phyloP scores from a whole-genome alignment of 306 rosid genomes.

The Styphnolobium japonicum region DNA sequence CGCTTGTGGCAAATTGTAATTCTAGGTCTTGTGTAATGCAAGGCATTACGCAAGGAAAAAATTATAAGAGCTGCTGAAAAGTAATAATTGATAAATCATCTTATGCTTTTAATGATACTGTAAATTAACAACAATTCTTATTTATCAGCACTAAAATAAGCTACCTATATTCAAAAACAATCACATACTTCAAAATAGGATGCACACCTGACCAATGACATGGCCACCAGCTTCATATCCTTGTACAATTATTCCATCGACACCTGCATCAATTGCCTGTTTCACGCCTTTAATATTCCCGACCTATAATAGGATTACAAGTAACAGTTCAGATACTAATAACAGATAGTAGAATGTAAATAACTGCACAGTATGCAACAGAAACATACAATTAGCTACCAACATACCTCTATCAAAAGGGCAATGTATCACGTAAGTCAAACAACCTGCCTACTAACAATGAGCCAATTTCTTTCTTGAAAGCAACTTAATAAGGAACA shows the following conservation, averaged over 20 bases:
- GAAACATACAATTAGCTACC: background rate
- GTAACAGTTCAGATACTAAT: background rate
- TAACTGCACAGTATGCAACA: background rate
- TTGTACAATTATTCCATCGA: slow-evolving; percentile 80
- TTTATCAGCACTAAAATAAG: background rate
- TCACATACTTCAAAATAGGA: background rate
- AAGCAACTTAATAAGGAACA: background rate
- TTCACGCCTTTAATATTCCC: slow-evolving; percentile 59
- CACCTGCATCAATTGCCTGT: slow-evolving; percentile 64
- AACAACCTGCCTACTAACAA: background rate
- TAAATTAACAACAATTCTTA: background rate
- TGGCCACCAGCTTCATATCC: slow-evolving; percentile 96
- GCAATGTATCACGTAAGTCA: background rate
- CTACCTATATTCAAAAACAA: background rate
- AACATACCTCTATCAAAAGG: background rate
- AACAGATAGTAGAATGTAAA: background rate
- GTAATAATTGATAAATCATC: background rate
- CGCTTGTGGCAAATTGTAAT: background rate
- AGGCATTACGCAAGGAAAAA: background rate
- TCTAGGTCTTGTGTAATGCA: background rate
- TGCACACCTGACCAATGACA: slow-evolving; percentile 74
- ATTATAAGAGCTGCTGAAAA: background rate
- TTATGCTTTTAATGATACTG: background rate
- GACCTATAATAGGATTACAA: slow-evolving; percentile 44
- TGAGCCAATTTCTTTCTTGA: background rate